Evolutionary conservation across 73 alveolate species (phyloP).

Genomic region (Tetrahymena malaccensis): DNA sequence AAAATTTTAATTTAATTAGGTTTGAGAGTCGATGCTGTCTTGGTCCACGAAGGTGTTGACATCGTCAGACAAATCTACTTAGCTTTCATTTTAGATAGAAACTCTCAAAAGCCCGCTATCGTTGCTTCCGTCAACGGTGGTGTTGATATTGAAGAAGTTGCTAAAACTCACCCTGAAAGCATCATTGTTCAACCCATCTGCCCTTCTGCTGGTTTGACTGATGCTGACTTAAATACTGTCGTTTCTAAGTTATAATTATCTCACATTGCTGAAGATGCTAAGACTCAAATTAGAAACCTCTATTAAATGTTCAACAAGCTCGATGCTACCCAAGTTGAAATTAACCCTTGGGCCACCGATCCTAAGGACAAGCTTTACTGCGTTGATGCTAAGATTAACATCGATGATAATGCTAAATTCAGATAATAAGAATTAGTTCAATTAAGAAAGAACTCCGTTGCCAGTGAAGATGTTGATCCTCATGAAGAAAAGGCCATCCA

Average conservation of each 20-base stretch:
- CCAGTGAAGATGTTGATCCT: constrained; percentile 47
- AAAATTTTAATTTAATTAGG: constrained; percentile 37
- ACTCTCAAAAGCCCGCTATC: constrained; percentile 55
- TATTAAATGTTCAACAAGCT: constrained; percentile 49
- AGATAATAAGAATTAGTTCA: constrained; percentile 54
- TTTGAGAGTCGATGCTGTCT: constrained; percentile 54
- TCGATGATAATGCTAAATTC: constrained; percentile 69
- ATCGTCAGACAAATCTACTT: constrained; percentile 55
- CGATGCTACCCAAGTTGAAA: constrained; percentile 75
- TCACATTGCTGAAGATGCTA: constrained; percentile 36
- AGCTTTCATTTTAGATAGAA: constrained; percentile 64
- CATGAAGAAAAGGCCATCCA: constrained; percentile 61
- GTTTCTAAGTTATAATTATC: constrained; percentile 22
- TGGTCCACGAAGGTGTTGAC: constrained; percentile 77
- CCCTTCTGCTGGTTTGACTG: constrained; percentile 46
- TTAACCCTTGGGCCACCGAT: constrained; percentile 83
- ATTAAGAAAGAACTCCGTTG: constrained; percentile 50
- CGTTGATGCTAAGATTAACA: constrained; percentile 75
- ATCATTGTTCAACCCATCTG: constrained; percentile 48
- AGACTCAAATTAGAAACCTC: constrained; percentile 40
- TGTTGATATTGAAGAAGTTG: constrained; percentile 78
- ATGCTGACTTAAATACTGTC: constrained; percentile 43
- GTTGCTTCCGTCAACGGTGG: constrained; percentile 66
- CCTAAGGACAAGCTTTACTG: constrained; percentile 55
- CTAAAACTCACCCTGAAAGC: constrained; percentile 64